These are phyloP conservation scores for Abrus precatorius DNA, from an alignment of 306 rosid species.

Conservation along the genomic window DNA sequence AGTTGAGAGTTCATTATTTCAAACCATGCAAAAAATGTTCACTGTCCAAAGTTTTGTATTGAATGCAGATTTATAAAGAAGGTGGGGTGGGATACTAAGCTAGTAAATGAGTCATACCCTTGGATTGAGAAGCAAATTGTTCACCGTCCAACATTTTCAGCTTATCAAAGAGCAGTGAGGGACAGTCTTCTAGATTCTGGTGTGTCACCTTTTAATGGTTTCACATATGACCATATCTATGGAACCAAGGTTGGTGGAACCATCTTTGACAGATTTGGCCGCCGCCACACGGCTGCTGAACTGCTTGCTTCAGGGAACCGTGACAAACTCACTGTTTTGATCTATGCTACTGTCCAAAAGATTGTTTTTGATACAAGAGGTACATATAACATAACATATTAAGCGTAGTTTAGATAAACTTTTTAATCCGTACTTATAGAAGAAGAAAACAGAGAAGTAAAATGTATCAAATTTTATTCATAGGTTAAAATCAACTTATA, in stretches of 20 bases:
- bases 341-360: slow-evolving; percentile 84
- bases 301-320: slow-evolving; percentile 77
- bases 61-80: slow-evolving; percentile 74
- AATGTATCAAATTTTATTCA: too few species aligned
- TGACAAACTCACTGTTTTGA: slow-evolving; percentile 69
- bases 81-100: slow-evolving; percentile 75
- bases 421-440: too few species aligned
- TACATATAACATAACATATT: background rate
- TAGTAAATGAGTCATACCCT: slow-evolving; percentile 82
- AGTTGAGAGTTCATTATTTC: too few species aligned
- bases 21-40: too few species aligned
- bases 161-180: slow-evolving; percentile 74
- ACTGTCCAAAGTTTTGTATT: background rate
- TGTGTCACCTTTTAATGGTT: slow-evolving; percentile 86
- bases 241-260: slow-evolving; percentile 98
- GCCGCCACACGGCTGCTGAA: slow-evolving; percentile 91
- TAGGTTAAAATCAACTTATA: too few species aligned
- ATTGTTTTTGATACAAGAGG: slow-evolving; percentile 77
- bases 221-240: slow-evolving; percentile 89
- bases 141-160: slow-evolving; percentile 68
- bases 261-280: slow-evolving; percentile 82
- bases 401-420: background rate
- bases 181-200: slow-evolving; percentile 84
- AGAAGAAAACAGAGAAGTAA: too few species aligned
- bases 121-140: slow-evolving; percentile 94